These are phyloP conservation scores for Dactylis glomerata DNA, from an alignment of 176 grass and related monocot genomes.

Conservation along the genomic window DNA sequence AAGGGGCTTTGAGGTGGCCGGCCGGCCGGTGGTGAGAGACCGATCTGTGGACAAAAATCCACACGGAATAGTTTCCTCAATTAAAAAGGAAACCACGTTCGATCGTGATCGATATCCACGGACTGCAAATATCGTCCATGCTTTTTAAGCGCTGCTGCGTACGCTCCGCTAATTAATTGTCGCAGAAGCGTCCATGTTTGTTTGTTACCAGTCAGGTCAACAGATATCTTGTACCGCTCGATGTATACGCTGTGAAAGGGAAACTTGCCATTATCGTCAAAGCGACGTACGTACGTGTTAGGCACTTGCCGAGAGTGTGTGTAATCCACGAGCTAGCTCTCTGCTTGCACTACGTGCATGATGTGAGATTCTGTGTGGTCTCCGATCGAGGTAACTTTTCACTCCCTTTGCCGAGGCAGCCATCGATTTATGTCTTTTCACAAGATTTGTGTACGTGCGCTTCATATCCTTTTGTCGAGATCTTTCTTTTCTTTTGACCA, in stretches of 20 bases:
- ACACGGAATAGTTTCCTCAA: neutral
- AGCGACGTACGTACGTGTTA: neutral
- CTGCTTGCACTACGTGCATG: neutral
- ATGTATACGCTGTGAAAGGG: too few species aligned
- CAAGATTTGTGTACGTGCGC: neutral
- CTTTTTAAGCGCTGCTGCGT: neutral
- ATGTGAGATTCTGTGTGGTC: constrained; percentile 14
- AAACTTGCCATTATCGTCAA: neutral
- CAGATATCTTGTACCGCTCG: neutral
- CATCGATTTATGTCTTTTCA: neutral
- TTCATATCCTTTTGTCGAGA: neutral
- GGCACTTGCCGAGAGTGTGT: neutral
- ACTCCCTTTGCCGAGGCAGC: constrained; percentile 19
- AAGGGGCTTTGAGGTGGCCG: neutral
- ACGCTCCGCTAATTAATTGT: neutral
- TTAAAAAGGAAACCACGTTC: neutral
- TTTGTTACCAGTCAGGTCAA: neutral
- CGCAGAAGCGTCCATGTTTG: neutral
- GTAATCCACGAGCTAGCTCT: constrained; percentile 19
- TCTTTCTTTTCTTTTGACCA: neutral
- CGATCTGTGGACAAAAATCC: neutral
- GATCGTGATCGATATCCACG: neutral
- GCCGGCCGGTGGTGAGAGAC: neutral
- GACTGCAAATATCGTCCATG: neutral
- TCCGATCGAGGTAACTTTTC: neutral